Evolutionary conservation across 495 filamentous ascomycete genomes (phyloP).

Genomic region (Lasiosphaeris hirsuta): DNA sequence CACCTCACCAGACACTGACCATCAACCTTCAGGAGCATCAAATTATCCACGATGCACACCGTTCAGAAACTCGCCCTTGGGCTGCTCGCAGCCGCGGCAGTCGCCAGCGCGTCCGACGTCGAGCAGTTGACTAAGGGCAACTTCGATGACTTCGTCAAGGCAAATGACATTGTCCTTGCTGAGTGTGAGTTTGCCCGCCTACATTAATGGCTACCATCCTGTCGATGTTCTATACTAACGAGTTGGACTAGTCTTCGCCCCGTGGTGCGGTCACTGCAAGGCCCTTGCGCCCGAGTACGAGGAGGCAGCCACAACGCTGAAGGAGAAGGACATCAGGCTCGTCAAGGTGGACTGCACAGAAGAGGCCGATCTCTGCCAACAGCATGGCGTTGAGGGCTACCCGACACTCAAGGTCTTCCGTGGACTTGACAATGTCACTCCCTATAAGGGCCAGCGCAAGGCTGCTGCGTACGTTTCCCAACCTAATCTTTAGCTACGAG

Average conservation of each 20-base stretch:
- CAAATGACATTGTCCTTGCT: slow-evolving; percentile 76
- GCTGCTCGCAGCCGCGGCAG: slow-evolving; percentile 63
- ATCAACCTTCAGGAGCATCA: background rate
- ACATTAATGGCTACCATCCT: slow-evolving; percentile 1
- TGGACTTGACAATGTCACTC: slow-evolving; percentile 73
- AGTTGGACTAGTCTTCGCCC: slow-evolving; percentile 56
- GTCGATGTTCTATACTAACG: slow-evolving; percentile 15
- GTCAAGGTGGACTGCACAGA: slow-evolving; percentile 97
- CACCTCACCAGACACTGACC: slow-evolving; percentile 2
- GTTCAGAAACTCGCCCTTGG: slow-evolving; percentile 38
- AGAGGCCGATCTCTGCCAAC: slow-evolving; percentile 85
- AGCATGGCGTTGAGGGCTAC: slow-evolving; percentile 91
- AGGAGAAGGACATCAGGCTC: slow-evolving; percentile 89
- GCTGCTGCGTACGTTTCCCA: slow-evolving; percentile 68
- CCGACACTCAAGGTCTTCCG: slow-evolving; percentile 99
- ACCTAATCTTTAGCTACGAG: slow-evolving; percentile 27
- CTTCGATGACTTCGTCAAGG: slow-evolving; percentile 79
- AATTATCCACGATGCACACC: slow-evolving; percentile 27
- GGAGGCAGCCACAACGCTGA: slow-evolving; percentile 88
- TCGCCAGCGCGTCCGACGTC: slow-evolving; percentile 70
- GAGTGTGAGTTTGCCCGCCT: slow-evolving; percentile 57
- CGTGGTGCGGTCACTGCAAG: slow-evolving; percentile 82
- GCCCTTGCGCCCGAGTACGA: slow-evolving; percentile 81
- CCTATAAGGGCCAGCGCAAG: slow-evolving; percentile 89
- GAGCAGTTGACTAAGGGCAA: slow-evolving; percentile 77